Percentiles rank a stretch among this genome's conserved stretches.
phyloP scores from a whole-genome alignment of 306 rosid genomes.

The Betula pendula region DNA sequence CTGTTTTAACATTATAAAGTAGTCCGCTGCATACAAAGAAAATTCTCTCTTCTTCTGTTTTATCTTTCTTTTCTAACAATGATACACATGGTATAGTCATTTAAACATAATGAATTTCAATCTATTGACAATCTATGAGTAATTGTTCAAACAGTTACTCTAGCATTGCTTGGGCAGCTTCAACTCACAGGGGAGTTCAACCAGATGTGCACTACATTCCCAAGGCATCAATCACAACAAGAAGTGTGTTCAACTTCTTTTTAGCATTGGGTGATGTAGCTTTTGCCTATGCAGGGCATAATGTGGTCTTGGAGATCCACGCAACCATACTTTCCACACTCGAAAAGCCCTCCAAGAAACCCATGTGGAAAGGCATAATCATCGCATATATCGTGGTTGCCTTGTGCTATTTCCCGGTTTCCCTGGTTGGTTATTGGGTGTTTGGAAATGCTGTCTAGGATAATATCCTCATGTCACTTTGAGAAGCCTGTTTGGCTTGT shows the following conservation, averaged over 20 bases:
- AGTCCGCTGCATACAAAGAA: no score
- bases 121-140: background rate
- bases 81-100: no score
- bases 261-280: slow-evolving; percentile 46
- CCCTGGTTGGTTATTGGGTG: slow-evolving; percentile 38
- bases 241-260: slow-evolving; percentile 36
- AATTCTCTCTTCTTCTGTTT: no score
- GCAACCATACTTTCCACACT: slow-evolving; percentile 50
- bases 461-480: slow-evolving; percentile 40
- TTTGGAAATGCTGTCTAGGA: slow-evolving; percentile 41
- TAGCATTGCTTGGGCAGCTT: slow-evolving; percentile 43
- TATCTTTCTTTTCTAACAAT: no score
- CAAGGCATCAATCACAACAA: slow-evolving; percentile 30
- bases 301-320: slow-evolving; percentile 47
- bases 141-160: slow-evolving; percentile 37
- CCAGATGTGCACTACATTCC: slow-evolving; percentile 25
- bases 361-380: slow-evolving; percentile 45
- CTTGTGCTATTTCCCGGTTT: slow-evolving; percentile 44
- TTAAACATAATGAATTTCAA: no score
- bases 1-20: no score
- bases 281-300: slow-evolving; percentile 46
- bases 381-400: slow-evolving; percentile 40
- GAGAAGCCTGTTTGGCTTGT: slow-evolving; percentile 42
- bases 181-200: slow-evolving; percentile 35
- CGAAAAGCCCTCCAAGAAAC: slow-evolving; percentile 32